These are phyloP conservation scores for Piper betle DNA, from an alignment of 164 flowering plant species.

Conservation along the genomic window DNA sequence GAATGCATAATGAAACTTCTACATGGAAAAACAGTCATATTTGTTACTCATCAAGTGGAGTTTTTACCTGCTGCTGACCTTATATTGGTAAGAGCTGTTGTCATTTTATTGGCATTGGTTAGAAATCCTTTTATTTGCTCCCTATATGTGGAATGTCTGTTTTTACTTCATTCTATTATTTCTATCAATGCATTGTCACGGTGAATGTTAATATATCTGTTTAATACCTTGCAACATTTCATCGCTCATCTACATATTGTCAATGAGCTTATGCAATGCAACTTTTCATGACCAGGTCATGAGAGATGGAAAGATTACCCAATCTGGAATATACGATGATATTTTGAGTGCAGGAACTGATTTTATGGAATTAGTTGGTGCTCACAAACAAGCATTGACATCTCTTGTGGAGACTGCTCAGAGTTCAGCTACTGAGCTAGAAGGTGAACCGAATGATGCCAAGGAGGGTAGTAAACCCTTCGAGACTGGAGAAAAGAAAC, in stretches of 20 bases:
- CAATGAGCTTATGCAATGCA: too few relatives aligned
- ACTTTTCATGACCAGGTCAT: slow-evolving; percentile 31
- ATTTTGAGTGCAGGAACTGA: slow-evolving; percentile 61
- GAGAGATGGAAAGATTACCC: slow-evolving; percentile 71
- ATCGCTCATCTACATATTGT: too few relatives aligned
- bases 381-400: slow-evolving; percentile 62
- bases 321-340: slow-evolving; percentile 70
- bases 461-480: slow-evolving; percentile 1
- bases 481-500: slow-evolving; percentile 11
- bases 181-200: too few relatives aligned
- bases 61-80: slow-evolving; percentile 62
- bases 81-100: slow-evolving; percentile 31
- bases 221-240: too few relatives aligned
- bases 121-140: too few relatives aligned
- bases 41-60: slow-evolving; percentile 70
- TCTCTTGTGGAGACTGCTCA: slow-evolving; percentile 21
- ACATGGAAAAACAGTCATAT: slow-evolving; percentile 52
- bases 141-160: too few relatives aligned
- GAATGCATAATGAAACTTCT: slow-evolving; percentile 48
- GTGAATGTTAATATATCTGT: too few relatives aligned
- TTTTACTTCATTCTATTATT: too few relatives aligned
- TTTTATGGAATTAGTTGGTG: slow-evolving; percentile 86
- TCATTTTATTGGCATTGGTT: background rate
- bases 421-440: slow-evolving; percentile 4
- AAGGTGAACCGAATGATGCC: slow-evolving; percentile 2